Conservation (phyloP, 192 early-diverging fungal genomes). For the Entomortierella parvispora region DNA sequence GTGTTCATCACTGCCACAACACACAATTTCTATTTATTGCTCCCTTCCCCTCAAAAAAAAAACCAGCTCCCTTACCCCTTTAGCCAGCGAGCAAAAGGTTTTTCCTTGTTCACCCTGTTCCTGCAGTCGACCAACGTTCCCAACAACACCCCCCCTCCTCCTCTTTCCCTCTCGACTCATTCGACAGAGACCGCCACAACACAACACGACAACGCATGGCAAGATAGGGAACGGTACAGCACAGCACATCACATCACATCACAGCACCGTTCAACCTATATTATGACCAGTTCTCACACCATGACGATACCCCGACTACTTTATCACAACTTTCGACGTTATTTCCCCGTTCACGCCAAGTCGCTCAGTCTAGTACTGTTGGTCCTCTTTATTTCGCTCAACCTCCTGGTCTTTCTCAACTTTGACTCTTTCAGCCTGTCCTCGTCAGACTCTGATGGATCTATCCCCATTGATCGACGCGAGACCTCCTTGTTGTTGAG, state of each 20-base stretch:
- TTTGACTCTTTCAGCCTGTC: neutral
- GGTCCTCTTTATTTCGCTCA: conserved; percentile 30
- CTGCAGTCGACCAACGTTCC: neutral
- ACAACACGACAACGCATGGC: too few relatives aligned
- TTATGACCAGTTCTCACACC: too few relatives aligned
- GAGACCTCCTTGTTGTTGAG: conserved; percentile 13
- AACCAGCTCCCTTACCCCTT: too few relatives aligned
- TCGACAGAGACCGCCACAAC: too few relatives aligned
- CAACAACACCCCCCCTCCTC: neutral
- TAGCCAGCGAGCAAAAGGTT: too few relatives aligned
- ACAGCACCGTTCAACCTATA: too few relatives aligned
- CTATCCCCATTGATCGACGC: neutral
- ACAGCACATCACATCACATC: neutral
- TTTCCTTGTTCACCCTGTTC: too few relatives aligned
- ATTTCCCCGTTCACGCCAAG: neutral
- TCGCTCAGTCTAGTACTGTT: conserved; percentile 11
- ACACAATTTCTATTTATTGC: too few relatives aligned
- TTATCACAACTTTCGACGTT: conserved; percentile 6
- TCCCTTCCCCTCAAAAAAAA: too few relatives aligned
- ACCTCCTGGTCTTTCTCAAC: conserved; percentile 26
- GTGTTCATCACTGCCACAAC: too few relatives aligned
- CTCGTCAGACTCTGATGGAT: neutral
- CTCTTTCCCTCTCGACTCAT: neutral
- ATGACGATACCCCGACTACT: neutral
- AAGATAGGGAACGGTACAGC: too few relatives aligned